These are phyloP conservation scores for Yamadazyma taylorii DNA, from an alignment of 1,139 yeast species.

Conservation along the genomic window DNA sequence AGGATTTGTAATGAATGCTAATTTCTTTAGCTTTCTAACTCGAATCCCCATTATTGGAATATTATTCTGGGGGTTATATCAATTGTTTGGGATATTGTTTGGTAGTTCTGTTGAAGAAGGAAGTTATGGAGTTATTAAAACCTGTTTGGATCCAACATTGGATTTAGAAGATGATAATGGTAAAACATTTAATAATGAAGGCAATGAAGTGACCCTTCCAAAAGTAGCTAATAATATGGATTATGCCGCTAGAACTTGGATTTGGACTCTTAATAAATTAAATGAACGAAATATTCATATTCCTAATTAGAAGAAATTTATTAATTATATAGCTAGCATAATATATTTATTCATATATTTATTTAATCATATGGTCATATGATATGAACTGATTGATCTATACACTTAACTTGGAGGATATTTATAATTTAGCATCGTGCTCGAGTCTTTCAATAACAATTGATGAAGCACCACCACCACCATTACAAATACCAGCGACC, in stretches of 20 bases:
- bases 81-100: constrained; percentile 61
- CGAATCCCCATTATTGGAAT: constrained; percentile 75
- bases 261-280: constrained; percentile 74
- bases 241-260: constrained; percentile 73
- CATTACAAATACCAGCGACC: constrained; percentile 95
- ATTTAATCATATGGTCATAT: background rate
- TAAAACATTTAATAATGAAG: constrained; percentile 63
- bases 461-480: constrained; percentile 96
- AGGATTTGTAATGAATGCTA: constrained; percentile 81
- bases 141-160: constrained; percentile 58
- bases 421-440: constrained; percentile 28
- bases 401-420: too few relatives aligned
- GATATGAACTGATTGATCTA: constrained; percentile 4
- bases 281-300: constrained; percentile 44
- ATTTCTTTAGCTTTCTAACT: constrained; percentile 72
- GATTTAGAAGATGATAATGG: constrained; percentile 63
- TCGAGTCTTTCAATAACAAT: constrained; percentile 32
- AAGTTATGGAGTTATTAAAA: constrained; percentile 61
- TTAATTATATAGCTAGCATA: too few relatives aligned
- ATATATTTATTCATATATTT: background rate
- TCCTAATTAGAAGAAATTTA: constrained; percentile 14
- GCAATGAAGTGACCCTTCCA: constrained; percentile 55
- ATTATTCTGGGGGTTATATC: constrained; percentile 67
- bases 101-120: constrained; percentile 79
- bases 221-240: constrained; percentile 57